phyloP scores from a whole-genome alignment of 176 grass and related monocot species.

The Bromus sterilis region DNA sequence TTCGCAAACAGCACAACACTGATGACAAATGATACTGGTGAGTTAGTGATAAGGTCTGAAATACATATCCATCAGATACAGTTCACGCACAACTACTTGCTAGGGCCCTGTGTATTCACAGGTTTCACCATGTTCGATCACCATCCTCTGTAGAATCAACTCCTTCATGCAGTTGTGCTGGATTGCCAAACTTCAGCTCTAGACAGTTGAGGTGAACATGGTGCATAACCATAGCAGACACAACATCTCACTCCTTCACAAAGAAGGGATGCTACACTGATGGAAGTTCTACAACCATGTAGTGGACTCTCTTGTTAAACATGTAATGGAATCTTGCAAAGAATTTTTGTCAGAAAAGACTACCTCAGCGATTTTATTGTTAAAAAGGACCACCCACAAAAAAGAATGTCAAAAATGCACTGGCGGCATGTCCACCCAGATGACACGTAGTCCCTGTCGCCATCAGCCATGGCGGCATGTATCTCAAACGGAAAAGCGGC shows the following conservation, averaged over 20 bases:
- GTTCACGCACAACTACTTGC: background rate
- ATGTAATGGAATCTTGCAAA: too few species aligned
- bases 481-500: too few species aligned
- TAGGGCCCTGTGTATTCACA: background rate
- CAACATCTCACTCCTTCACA: background rate
- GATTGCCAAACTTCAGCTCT: background rate
- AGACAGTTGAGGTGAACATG: background rate
- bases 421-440: too few species aligned
- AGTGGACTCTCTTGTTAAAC: too few species aligned
- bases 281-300: background rate
- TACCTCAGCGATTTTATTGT: too few species aligned
- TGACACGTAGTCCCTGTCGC: too few species aligned
- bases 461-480: too few species aligned
- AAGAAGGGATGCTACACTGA: background rate
- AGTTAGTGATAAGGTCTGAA: too few species aligned
- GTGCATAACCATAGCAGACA: background rate
- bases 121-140: slow-evolving; percentile 14
- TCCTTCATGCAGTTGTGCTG: background rate
- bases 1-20: background rate
- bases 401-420: too few species aligned
- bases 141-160: background rate
- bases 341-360: too few species aligned
- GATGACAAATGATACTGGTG: too few species aligned
- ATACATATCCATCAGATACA: slow-evolving; percentile 3
- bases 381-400: too few species aligned